These are phyloP conservation scores for Lodderomyces orthopsilosis DNA, from an alignment of 1,139 yeast species.

Conservation along the genomic window DNA sequence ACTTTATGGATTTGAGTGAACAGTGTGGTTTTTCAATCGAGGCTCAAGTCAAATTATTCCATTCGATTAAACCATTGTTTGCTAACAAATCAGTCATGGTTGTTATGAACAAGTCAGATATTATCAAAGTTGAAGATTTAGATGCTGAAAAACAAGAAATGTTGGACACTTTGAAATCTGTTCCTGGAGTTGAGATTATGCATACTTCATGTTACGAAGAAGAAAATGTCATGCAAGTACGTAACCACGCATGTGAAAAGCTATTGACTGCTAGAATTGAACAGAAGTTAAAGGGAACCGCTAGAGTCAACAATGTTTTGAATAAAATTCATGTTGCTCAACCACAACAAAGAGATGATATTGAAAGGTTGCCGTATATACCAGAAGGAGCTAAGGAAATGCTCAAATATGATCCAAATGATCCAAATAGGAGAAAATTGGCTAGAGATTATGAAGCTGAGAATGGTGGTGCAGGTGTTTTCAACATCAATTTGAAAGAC, in stretches of 20 bases:
- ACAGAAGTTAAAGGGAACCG: conserved; percentile 91
- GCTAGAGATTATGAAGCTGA: conserved; percentile 89
- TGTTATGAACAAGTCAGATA: conserved; percentile 93
- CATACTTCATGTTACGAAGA: conserved; percentile 91
- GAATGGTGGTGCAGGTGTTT: conserved; percentile 99
- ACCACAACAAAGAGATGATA: conserved; percentile 86
- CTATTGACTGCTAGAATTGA: conserved; percentile 93
- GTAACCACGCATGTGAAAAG: conserved; percentile 97
- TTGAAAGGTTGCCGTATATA: conserved; percentile 72
- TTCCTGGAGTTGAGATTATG: conserved; percentile 88
- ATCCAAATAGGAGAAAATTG: conserved; percentile 77
- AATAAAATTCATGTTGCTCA: conserved; percentile 94
- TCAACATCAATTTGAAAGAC: conserved; percentile 88
- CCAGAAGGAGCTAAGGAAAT: conserved; percentile 67
- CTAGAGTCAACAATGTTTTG: conserved; percentile 83
- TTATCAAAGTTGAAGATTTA: conserved; percentile 79
- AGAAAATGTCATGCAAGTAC: conserved; percentile 92
- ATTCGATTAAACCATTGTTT: conserved; percentile 93
- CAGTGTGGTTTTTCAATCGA: conserved; percentile 98
- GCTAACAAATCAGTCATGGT: conserved; percentile 96
- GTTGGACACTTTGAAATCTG: conserved; percentile 57
- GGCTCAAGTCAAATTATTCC: conserved; percentile 95
- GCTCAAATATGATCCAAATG: conserved; percentile 70
- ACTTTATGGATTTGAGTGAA: conserved; percentile 97
- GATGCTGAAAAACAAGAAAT: conserved; percentile 72